These are phyloP conservation scores for Biscutella auriculata DNA, from an alignment of 441 rosid genomes.

Conservation along the genomic window DNA sequence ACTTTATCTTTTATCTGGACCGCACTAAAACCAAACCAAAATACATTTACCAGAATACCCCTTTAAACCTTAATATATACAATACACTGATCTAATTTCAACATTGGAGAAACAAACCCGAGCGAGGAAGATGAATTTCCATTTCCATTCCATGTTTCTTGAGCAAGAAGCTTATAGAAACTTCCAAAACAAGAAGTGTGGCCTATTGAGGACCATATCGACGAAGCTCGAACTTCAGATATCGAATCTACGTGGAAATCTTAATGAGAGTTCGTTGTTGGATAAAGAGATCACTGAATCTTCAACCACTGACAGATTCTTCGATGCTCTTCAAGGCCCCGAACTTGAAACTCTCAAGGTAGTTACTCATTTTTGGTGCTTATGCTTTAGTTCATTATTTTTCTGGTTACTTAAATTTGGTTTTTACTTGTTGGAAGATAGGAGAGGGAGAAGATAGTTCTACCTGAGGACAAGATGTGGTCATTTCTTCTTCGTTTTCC, in stretches of 20 bases:
- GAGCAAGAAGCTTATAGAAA: conserved; percentile 13
- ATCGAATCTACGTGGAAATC: conserved; percentile 43
- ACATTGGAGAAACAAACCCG: conserved; percentile 2
- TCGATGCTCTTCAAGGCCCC: conserved; percentile 78
- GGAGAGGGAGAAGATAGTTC: conserved; percentile 59
- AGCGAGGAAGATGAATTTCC: conserved; percentile 21
- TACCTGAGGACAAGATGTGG: conserved; percentile 71
- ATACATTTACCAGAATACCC: neutral
- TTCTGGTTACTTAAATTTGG: neutral
- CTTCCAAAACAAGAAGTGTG: conserved; percentile 31
- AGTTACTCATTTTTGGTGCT: neutral
- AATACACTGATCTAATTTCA: too few relatives aligned
- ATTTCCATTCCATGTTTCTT: conserved; percentile 31
- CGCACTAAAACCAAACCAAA: neutral
- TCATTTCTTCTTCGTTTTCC: conserved; percentile 77
- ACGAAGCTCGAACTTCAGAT: conserved; percentile 70
- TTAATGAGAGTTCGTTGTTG: conserved; percentile 18
- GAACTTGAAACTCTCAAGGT: conserved; percentile 76
- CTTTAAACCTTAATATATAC: neutral
- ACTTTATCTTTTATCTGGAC: neutral
- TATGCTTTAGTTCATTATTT: neutral
- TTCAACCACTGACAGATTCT: conserved; percentile 59
- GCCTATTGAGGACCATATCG: conserved; percentile 82
- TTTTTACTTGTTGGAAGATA: conserved; percentile 8
- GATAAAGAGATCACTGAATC: conserved; percentile 29